Evolutionary conservation across 2,329 filamentous ascomycete species (phyloP).

Genomic region (Reticulascus tulasneorum): DNA sequence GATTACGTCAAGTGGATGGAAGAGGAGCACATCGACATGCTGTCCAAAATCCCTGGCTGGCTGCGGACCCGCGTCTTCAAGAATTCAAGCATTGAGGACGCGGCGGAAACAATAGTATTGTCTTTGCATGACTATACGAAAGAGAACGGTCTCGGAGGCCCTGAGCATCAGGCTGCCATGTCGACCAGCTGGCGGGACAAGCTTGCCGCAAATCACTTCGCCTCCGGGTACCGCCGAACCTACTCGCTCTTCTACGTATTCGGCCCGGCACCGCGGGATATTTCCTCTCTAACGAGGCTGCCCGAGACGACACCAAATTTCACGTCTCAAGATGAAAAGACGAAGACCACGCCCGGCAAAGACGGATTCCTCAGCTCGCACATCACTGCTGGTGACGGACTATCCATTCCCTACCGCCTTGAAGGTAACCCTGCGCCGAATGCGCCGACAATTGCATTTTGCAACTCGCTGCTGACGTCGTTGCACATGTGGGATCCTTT

Average conservation of each 20-base stretch:
- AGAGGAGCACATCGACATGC: conserved; percentile 69
- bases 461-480: conserved; percentile 76
- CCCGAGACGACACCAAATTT: conserved; percentile 45
- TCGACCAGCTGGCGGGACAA: conserved; percentile 58
- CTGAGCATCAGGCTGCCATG: conserved; percentile 60
- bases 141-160: conserved; percentile 61
- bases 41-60: conserved; percentile 76
- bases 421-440: conserved; percentile 65
- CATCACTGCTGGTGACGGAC: conserved; percentile 64
- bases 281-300: conserved; percentile 51
- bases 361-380: conserved; percentile 61
- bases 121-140: conserved; percentile 70
- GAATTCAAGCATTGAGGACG: conserved; percentile 59
- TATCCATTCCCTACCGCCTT: conserved; percentile 67
- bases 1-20: conserved; percentile 65
- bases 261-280: conserved; percentile 67
- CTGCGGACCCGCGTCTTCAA: conserved; percentile 67
- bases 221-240: conserved; percentile 50
- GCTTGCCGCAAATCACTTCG: conserved; percentile 56
- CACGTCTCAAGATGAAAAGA: conserved; percentile 51
- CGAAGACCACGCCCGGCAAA: conserved; percentile 44
- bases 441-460: conserved; percentile 70
- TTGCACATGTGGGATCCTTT: conserved; percentile 79
- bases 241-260: conserved; percentile 80
- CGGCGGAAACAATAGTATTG: conserved; percentile 49